A percentile compares a stretch with the other conserved stretches of the same genome.
Conservation (phyloP, 2,329 filamentous ascomycete species). For the Hortaea werneckii region DNA sequence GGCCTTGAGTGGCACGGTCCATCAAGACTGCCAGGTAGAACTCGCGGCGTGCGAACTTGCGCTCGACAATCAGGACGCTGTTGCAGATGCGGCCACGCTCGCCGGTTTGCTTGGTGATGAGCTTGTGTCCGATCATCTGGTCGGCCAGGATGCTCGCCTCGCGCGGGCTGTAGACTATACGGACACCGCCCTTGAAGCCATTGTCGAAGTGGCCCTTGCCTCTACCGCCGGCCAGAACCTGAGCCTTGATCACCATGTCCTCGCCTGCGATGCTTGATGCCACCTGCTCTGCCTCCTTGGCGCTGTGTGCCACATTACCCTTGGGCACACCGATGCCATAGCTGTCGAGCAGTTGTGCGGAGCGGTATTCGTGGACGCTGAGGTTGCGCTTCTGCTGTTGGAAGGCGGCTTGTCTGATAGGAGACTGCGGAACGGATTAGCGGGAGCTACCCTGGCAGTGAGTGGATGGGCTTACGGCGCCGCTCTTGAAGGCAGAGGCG, state of each 20-base stretch:
- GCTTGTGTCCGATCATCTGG: conserved; percentile 99
- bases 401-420: conserved; percentile 41
- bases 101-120: conserved; percentile 98
- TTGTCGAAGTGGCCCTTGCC: conserved; percentile 98
- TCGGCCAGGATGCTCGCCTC: conserved; percentile 94
- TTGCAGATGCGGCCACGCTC: conserved; percentile 88
- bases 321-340: conserved; percentile 92
- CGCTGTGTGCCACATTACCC: conserved; percentile 72
- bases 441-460: not conserved
- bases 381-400: conserved; percentile 73
- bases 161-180: conserved; percentile 95
- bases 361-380: conserved; percentile 97
- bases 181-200: conserved; percentile 95
- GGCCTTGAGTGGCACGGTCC: conserved; percentile 83
- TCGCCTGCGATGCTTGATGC: conserved; percentile 82
- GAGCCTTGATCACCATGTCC: conserved; percentile 99
- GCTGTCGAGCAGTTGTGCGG: conserved; percentile 77
- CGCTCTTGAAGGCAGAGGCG: conserved; percentile 68
- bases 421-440: conserved; percentile 42
- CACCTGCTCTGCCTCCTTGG: conserved; percentile 81
- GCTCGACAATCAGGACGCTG: conserved; percentile 97
- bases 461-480: conserved; percentile 46
- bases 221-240: conserved; percentile 93
- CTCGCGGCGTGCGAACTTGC: conserved; percentile 97
- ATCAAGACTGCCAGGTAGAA: conserved; percentile 99